Base-by-base conservation (phyloP, 257 asterid species). In the Capsicum chinense region DNA sequence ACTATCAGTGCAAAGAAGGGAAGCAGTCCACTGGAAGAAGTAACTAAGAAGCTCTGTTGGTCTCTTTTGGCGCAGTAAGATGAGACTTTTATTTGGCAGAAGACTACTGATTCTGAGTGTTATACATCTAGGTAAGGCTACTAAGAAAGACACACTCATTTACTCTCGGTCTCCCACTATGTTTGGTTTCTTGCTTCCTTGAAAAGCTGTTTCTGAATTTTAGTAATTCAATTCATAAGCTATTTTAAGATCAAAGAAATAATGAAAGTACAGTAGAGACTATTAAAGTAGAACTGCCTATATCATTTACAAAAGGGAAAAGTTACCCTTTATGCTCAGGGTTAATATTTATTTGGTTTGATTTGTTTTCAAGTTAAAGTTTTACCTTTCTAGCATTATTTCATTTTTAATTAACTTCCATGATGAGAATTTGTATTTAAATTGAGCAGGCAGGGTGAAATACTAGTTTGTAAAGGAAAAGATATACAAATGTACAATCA, bases 81-180 rank as follows among this genome's bases (percentile, higher is more conserved):
- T 70, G 98, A 94, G 63, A 94, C 99, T 60, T 92, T 88, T 83
- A 81, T 92, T 85, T 96, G 98, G 99, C 97, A 93, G 90, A 94
- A 96, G 90, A 91, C 98, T 1, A 8, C 91, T 16, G 99, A 94
- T 86, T 86, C 93, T 84, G 86, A 83, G 79, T 94, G 98, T 88
- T 89, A 92, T 86, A 84, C 85, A 80, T 92, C 98, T 63, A 90
- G 96, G 99, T 94, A 89, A 92, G 88, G 82, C 85, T 81, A 79
- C 80, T 67, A 26, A 64, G 84, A 82, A 26, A 82, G 67, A 15
- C 12, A 52, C 39, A 19, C 60, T 73, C 16, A 73, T 74, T 14
- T 21, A 52, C 48, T 76, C 57, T 14, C 14, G 1, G 66, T 59
- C 66, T 7, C 67, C 13, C 21, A 14, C 78, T 39, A 69, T 69